Conservation (phyloP, 2,329 filamentous ascomycete genomes). For the Exophiala bonariae region DNA sequence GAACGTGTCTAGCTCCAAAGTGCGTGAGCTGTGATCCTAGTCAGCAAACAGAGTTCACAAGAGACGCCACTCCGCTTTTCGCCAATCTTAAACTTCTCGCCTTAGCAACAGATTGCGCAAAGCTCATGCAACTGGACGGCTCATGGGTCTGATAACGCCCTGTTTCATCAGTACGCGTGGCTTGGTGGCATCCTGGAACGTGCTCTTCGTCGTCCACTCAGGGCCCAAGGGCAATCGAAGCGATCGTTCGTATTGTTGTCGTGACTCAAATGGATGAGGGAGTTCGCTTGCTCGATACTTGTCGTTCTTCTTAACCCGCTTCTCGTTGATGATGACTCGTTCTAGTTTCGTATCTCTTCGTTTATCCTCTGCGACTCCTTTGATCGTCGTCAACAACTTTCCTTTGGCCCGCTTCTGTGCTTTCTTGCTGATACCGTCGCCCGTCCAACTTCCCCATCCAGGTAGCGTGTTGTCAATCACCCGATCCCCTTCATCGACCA, state of each 20-base stretch:
- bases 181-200: conserved; percentile 85
- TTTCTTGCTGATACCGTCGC: conserved; percentile 73
- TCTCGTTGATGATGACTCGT: conserved; percentile 90
- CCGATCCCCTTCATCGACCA: conserved; percentile 78
- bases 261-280: conserved; percentile 86
- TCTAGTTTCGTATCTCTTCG: conserved; percentile 81
- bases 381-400: conserved; percentile 47
- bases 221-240: conserved; percentile 83
- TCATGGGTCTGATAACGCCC: conserved; percentile 84
- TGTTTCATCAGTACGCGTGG: conserved; percentile 88
- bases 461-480: conserved; percentile 80
- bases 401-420: conserved; percentile 58
- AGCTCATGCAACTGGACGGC: conserved; percentile 63
- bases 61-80: too few species aligned
- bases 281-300: conserved; percentile 83
- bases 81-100: too few species aligned
- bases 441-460: conserved; percentile 92
- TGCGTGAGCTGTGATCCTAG: too few species aligned
- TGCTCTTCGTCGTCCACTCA: conserved; percentile 96
- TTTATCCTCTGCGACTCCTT: conserved; percentile 73
- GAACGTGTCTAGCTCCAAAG: too few species aligned
- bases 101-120: too few species aligned
- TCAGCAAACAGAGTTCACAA: too few species aligned
- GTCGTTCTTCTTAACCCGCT: conserved; percentile 83
- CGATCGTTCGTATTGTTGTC: conserved; percentile 68